Conservation (phyloP, 106 monocot genomes). For the Hemerocallis citrina region DNA sequence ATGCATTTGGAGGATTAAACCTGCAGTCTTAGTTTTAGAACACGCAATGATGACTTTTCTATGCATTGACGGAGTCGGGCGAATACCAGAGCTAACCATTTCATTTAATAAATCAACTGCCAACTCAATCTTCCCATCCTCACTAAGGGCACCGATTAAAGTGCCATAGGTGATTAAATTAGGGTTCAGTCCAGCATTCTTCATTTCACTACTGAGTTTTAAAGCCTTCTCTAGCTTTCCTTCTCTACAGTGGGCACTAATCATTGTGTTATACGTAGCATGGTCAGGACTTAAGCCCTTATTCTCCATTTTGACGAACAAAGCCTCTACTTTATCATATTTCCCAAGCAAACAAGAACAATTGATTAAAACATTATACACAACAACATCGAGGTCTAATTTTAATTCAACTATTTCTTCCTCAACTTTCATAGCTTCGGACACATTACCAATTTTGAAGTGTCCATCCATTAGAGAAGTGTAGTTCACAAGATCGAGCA, state of each 20-base stretch:
- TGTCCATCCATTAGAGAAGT: constrained; percentile 90
- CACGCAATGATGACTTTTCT: constrained; percentile 51
- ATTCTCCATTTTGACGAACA: constrained; percentile 49
- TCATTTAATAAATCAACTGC: constrained; percentile 50
- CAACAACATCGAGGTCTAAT: constrained; percentile 43
- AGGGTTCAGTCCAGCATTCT: constrained; percentile 36
- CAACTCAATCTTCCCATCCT: constrained; percentile 23
- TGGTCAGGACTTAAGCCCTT: constrained; percentile 57
- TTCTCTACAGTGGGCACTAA: constrained; percentile 47
- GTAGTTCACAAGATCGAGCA: constrained; percentile 63
- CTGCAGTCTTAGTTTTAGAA: constrained; percentile 29
- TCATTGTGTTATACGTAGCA: constrained; percentile 73
- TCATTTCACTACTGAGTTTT: constrained; percentile 58
- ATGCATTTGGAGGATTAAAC: constrained; percentile 57
- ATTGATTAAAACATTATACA: constrained; percentile 89
- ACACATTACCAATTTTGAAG: constrained; percentile 56
- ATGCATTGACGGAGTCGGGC: constrained; percentile 38
- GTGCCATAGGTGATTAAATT: constrained; percentile 64
- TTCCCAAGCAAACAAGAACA: constrained; percentile 60
- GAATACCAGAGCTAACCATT: constrained; percentile 42
- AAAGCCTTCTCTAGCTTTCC: constrained; percentile 44
- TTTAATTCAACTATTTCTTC: constrained; percentile 62
- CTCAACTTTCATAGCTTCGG: constrained; percentile 47
- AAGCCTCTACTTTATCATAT: constrained; percentile 47
- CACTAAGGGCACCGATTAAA: constrained; percentile 43